Evolutionary conservation across 2,329 filamentous ascomycete species (phyloP), one percentile per base, ranked within the genome.

Genomic region (Monilinia fructigena): DNA sequence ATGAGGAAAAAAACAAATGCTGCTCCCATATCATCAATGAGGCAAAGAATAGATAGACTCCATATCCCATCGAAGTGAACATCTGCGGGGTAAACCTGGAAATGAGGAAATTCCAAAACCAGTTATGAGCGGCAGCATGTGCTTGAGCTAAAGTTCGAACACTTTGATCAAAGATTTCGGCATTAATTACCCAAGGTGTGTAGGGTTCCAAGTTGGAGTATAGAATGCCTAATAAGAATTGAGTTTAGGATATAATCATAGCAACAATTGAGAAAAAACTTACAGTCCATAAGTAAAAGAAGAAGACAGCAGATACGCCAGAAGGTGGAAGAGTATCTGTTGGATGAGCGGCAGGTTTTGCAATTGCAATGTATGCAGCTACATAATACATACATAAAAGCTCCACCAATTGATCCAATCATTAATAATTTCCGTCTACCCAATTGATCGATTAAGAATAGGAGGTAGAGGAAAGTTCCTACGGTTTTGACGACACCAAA

Each of bases 271-370:
- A 40, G 56, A 4, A 10, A 10, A 14, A 38, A 48, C 26, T 35
- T n/a, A 60, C 71, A 0, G 88, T 90, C 85, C 87, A 91, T 0
- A 91, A 80, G 73, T 91, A 91, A 79, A 91, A 90, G 81, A 91
- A 90, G 77, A 88, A 86, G 67, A 89, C 82, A 45, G 86, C 86
- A 0, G 84, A 83, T 63, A 86, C 85, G 26, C 86, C 86, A 28
- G 68, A 70, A 31, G 56, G 56, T 16, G 56, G 56, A 8, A 60
- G 56, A 6, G 56, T 54, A 20, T 52, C 4, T 66, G 48, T 20
- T 52, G 50, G 6, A 52, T 66, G 35, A 67, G 53, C 48, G 54
- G 69, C 65, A 53, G 71, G 67, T 48, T 70, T 53, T 26, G 69
- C 67, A 11, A 69, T 67, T 16, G 71, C 72, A 47, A 73, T 55